Percentiles rank a stretch among this genome's conserved stretches.
phyloP scores from a whole-genome alignment of 225 moss, liverwort and hornwort species.

The Polytrichum commune region DNA sequence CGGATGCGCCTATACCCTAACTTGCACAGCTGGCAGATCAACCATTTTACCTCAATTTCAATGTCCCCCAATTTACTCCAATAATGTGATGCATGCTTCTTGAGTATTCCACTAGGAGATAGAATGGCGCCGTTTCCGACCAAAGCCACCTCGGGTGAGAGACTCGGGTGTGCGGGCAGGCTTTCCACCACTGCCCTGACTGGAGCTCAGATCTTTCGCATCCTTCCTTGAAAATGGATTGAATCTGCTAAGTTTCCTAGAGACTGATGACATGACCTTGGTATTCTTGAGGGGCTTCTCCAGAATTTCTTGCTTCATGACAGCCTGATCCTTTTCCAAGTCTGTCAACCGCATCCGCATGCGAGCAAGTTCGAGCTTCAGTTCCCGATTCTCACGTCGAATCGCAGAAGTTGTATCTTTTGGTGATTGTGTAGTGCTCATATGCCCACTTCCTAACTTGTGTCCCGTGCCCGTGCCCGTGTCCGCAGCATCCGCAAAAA shows the following conservation, averaged over 20 bases:
- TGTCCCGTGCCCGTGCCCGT: constrained; percentile 70
- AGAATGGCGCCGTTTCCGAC: constrained; percentile 85
- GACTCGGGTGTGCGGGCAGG: constrained; percentile 73
- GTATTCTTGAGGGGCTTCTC: constrained; percentile 61
- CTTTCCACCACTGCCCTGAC: constrained; percentile 46
- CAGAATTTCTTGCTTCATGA: constrained; percentile 83
- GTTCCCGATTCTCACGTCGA: constrained; percentile 87
- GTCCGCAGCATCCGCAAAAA: constrained; percentile 48
- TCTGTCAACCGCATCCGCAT: constrained; percentile 98
- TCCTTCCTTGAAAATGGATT: constrained; percentile 78
- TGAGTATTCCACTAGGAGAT: constrained; percentile 56
- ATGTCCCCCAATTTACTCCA: background rate
- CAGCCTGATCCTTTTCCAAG: constrained; percentile 89
- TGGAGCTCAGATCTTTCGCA: constrained; percentile 42
- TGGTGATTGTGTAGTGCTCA: constrained; percentile 83
- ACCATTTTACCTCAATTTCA: constrained; percentile 15
- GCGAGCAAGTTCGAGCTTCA: constrained; percentile 93
- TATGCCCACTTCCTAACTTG: constrained; percentile 66
- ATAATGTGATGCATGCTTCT: background rate
- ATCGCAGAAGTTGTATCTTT: constrained; percentile 88
- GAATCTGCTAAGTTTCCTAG: constrained; percentile 85
- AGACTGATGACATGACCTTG: constrained; percentile 69
- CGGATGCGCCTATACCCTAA: constrained; percentile 13
- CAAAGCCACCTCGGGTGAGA: constrained; percentile 53
- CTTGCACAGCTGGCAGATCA: constrained; percentile 23